Conservation (phyloP, 2,329 filamentous ascomycete species). For the Geoglossum cookeanum region DNA sequence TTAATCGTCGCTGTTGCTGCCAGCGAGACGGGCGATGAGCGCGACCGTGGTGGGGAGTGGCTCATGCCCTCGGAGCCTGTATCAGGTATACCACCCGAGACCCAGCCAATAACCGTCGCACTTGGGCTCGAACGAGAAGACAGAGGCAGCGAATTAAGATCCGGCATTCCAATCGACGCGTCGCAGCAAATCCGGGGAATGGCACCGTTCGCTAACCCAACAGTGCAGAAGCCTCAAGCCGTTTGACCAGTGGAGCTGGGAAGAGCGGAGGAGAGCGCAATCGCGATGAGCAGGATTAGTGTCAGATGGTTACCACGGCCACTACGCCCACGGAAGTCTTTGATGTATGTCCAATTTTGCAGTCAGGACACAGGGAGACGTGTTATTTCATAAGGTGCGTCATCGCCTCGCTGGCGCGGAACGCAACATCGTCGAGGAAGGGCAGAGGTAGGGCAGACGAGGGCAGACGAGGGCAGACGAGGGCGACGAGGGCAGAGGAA, state of each 20-base stretch:
- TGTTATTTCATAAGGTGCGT: no score
- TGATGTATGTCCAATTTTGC: no score
- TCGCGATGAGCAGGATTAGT: not conserved
- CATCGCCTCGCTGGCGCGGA: no score
- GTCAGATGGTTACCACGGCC: not conserved
- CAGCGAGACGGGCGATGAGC: slow-evolving; percentile 49
- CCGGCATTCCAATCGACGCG: slow-evolving; percentile 24
- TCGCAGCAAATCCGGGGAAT: not conserved
- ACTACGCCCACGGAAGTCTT: not conserved
- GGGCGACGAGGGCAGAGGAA: no score
- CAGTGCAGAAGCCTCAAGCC: not conserved
- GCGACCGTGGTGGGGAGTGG: slow-evolving; percentile 36
- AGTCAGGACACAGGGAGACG: no score
- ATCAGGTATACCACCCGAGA: not conserved
- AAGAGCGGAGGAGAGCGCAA: not conserved
- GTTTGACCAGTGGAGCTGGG: not conserved
- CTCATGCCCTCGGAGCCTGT: not conserved
- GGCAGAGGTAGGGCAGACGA: no score
- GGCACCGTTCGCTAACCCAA: not conserved
- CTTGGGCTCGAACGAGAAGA: slow-evolving; percentile 20
- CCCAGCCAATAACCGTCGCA: not conserved
- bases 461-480: no score
- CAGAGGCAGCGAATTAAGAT: slow-evolving; percentile 39
- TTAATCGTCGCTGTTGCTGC: slow-evolving; percentile 64
- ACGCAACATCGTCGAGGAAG: no score